Evolutionary conservation across 2,329 filamentous ascomycete species (phyloP).

Genomic region (Ilyonectria robusta): DNA sequence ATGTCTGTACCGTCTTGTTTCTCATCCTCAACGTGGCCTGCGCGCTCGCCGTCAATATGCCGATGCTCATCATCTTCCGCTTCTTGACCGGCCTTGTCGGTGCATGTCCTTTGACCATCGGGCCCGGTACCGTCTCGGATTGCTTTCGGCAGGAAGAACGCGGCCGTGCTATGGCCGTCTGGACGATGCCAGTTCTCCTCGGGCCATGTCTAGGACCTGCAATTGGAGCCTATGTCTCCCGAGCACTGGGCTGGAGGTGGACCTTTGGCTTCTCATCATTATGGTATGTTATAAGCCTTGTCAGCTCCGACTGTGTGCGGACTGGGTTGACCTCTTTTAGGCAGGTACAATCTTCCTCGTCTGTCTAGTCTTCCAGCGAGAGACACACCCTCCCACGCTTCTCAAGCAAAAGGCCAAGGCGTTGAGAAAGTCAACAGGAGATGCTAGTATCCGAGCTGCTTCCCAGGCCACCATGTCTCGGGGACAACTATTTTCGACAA

Average conservation of each 20-base stretch:
- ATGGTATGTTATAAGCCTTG: slow-evolving; percentile 8
- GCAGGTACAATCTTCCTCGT: slow-evolving; percentile 1
- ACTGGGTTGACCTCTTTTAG: slow-evolving; percentile 7
- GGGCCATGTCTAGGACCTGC: slow-evolving; percentile 38
- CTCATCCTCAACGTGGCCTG: slow-evolving; percentile 25
- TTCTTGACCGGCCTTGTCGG: slow-evolving; percentile 73
- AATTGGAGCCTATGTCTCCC: slow-evolving; percentile 60
- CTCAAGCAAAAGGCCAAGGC: slow-evolving; percentile 72
- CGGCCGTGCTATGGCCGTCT: slow-evolving; percentile 40
- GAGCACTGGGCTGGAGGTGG: slow-evolving; percentile 64
- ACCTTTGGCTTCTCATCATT: slow-evolving; percentile 65
- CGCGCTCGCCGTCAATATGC: slow-evolving; percentile 42
- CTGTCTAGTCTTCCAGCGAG: slow-evolving; percentile 4
- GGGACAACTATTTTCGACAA: slow-evolving; percentile 55
- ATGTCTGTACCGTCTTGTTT: slow-evolving; percentile 55
- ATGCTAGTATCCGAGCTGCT: neutral
- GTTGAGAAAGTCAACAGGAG: slow-evolving; percentile 8
- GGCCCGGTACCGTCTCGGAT: slow-evolving; percentile 70
- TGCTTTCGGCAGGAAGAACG: slow-evolving; percentile 67
- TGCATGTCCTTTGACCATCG: slow-evolving; percentile 70
- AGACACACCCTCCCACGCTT: slow-evolving; percentile 50
- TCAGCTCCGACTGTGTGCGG: neutral
- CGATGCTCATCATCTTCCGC: slow-evolving; percentile 71
- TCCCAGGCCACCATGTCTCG: slow-evolving; percentile 44
- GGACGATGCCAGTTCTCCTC: slow-evolving; percentile 45